Conservation (phyloP, 768 basidiomycete genomes). For the Collybia sordida region DNA sequence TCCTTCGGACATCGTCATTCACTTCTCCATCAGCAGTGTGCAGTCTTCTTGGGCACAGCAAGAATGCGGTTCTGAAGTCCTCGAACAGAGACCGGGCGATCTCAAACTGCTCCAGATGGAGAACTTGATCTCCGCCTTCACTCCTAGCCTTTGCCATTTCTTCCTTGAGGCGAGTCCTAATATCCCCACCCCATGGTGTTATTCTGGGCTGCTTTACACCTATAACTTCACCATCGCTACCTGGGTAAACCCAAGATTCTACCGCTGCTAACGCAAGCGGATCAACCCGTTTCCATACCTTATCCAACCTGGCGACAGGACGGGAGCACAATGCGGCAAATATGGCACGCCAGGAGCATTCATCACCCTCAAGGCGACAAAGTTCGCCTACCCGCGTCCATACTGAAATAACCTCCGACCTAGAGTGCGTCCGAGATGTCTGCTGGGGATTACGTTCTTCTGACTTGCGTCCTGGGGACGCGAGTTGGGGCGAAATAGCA, state of each 20-base stretch:
- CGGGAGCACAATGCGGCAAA: slow-evolving; percentile 67
- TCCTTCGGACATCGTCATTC: slow-evolving; percentile 43
- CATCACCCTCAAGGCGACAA: slow-evolving; percentile 71
- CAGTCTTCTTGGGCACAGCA: slow-evolving; percentile 46
- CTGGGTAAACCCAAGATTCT: slow-evolving; percentile 65
- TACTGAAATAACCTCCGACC: slow-evolving; percentile 68
- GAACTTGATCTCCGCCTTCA: slow-evolving; percentile 41
- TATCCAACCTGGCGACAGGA: slow-evolving; percentile 74
- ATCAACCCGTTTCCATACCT: slow-evolving; percentile 79
- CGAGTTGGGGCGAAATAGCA: slow-evolving; percentile 11
- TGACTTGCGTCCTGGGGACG: slow-evolving; percentile 27
- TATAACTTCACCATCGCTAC: slow-evolving; percentile 26
- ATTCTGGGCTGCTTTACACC: slow-evolving; percentile 44
- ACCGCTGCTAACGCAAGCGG: slow-evolving; percentile 52
- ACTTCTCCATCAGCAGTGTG: slow-evolving; percentile 36
- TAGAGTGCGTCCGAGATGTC: slow-evolving; percentile 63
- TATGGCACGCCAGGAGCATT: slow-evolving; percentile 79
- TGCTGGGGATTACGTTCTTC: slow-evolving; percentile 27
- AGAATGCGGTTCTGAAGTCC: slow-evolving; percentile 46
- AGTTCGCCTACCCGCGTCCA: slow-evolving; percentile 78
- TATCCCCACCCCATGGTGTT: slow-evolving; percentile 72
- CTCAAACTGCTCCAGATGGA: slow-evolving; percentile 40
- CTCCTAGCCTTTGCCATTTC: slow-evolving; percentile 46
- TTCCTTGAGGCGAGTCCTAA: slow-evolving; percentile 43
- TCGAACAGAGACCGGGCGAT: slow-evolving; percentile 51